Evolutionary conservation across 192 early-diverging fungal species (phyloP), one percentile per base, ranked within the genome.

Genomic region (Entomortierella chlamydospora): DNA sequence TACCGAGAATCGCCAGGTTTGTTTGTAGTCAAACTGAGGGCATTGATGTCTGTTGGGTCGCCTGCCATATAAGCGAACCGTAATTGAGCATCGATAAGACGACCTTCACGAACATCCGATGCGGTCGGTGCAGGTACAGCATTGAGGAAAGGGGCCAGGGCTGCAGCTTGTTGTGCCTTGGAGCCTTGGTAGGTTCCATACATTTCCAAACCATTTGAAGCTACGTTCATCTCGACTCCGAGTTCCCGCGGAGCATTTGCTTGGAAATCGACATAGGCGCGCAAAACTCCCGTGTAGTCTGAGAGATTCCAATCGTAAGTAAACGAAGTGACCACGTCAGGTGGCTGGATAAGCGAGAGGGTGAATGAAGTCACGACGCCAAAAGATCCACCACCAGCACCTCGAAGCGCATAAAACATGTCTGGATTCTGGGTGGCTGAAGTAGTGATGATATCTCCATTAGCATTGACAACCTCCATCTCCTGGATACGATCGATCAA

Each of bases 341-440:
- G 22, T 18, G 68, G 56, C 55, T 57, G 61, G 28, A 53, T 49
- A 18, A 65, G 49, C 22, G 64, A 42, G 50, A 84, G 41, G 4
- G 66, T 76, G 20, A 84, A 78, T 28, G 80, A 61, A 17, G 81
- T 82, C 6, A 87, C 82, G 15, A 88, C 64, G 30, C 81, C 85
- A 64, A 52, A 86, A 7, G 64, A 83, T 28, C 81, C 77, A 34
- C 82, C 85, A n/a, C 89, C 89, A 15, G 85, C 91, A 13, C 89
- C 90, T 34, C 88, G 61, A 5, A 91, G 37, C 0, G 89, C 90
- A 70, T 72, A 93, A 43, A 90, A 92, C 43, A 93, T 57, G 71
- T 92, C 90, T 20, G 72, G n/a, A 49, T 90, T 81, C 33, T 81
- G 30, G 4, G 42, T 67, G 1, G 42, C 61, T 26, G 62, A 76